phyloP scores from a whole-genome alignment of 2,329 filamentous ascomycete genomes.

The Cladosporium austrohemisphaericum region DNA sequence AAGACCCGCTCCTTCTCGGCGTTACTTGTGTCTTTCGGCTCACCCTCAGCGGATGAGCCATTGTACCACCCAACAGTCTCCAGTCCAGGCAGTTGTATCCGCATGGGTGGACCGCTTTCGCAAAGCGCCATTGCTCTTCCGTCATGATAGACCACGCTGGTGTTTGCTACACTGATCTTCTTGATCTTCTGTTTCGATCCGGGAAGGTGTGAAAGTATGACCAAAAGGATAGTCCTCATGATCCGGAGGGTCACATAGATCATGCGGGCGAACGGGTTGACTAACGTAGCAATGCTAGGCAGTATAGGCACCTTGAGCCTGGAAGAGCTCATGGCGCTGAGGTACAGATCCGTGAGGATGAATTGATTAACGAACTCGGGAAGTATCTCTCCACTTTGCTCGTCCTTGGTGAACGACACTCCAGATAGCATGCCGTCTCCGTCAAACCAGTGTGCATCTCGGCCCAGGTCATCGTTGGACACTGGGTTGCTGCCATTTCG shows the following conservation, averaged over 20 bases:
- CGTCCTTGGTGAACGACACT: constrained; percentile 54
- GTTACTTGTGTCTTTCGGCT: constrained; percentile 35
- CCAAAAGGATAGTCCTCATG: constrained; percentile 55
- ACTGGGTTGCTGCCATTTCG: constrained; percentile 69
- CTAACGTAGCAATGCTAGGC: constrained; percentile 64
- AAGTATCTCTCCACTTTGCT: constrained; percentile 40
- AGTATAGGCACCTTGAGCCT: constrained; percentile 55
- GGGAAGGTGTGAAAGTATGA: constrained; percentile 55
- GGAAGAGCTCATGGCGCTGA: constrained; percentile 49
- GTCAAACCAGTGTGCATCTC: constrained; percentile 70
- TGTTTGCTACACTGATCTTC: constrained; percentile 69
- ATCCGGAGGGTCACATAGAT: constrained; percentile 51
- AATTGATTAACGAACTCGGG: constrained; percentile 69
- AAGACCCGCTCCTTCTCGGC: constrained; percentile 22
- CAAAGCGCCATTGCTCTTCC: constrained; percentile 66
- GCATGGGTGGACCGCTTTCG: constrained; percentile 67
- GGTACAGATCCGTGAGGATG: constrained; percentile 63
- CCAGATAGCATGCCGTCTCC: constrained; percentile 72
- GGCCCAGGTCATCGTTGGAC: constrained; percentile 56
- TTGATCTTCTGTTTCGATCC: constrained; percentile 57
- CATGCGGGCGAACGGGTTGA: constrained; percentile 56
- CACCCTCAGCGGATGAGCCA: constrained; percentile 53
- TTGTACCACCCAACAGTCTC: constrained; percentile 70
- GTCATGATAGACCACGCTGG: constrained; percentile 63
- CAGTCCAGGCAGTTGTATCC: constrained; percentile 59